Percentiles rank a stretch among this genome's conserved stretches.
phyloP scores from a whole-genome alignment of 2,329 filamentous ascomycete genomes.

The Sarocladium strictum region DNA sequence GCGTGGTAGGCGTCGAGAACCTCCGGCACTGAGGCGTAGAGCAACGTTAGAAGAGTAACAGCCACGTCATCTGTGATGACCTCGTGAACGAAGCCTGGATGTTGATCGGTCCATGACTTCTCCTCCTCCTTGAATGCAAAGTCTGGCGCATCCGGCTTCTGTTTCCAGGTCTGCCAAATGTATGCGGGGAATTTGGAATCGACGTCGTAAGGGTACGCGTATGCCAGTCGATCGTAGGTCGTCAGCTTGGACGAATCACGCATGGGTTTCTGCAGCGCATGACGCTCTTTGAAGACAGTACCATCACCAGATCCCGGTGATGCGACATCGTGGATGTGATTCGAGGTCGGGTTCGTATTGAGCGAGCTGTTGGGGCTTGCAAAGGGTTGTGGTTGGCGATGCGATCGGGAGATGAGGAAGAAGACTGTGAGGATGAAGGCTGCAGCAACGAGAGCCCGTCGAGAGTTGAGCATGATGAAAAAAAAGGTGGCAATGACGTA shows the following conservation, averaged over 20 bases:
- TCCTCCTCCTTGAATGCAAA: conserved; percentile 82
- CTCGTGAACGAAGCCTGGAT: conserved; percentile 92
- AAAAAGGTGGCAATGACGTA: background rate
- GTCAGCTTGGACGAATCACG: conserved; percentile 67
- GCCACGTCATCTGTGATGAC: conserved; percentile 91
- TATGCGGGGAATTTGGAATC: conserved; percentile 89
- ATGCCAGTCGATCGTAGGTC: conserved; percentile 74
- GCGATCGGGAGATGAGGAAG: conserved; percentile 61
- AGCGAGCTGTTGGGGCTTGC: background rate
- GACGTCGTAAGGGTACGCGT: conserved; percentile 90
- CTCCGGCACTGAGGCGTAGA: conserved; percentile 79
- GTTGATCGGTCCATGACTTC: conserved; percentile 79
- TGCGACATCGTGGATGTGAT: conserved; percentile 7
- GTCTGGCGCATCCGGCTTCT: conserved; percentile 66
- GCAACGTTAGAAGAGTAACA: conserved; percentile 70
- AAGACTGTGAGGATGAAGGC: conserved; percentile 63
- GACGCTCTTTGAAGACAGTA: background rate
- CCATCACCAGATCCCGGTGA: conserved; percentile 1
- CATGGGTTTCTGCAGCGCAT: conserved; percentile 49
- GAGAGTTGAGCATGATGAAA: conserved; percentile 67
- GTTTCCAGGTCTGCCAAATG: conserved; percentile 99
- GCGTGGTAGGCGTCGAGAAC: conserved; percentile 71
- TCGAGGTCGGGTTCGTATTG: conserved; percentile 2
- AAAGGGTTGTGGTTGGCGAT: conserved; percentile 25
- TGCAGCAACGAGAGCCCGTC: conserved; percentile 67